These are phyloP conservation scores for Penicillium goetzii DNA, from an alignment of 495 filamentous ascomycete genomes.

Conservation along the genomic window DNA sequence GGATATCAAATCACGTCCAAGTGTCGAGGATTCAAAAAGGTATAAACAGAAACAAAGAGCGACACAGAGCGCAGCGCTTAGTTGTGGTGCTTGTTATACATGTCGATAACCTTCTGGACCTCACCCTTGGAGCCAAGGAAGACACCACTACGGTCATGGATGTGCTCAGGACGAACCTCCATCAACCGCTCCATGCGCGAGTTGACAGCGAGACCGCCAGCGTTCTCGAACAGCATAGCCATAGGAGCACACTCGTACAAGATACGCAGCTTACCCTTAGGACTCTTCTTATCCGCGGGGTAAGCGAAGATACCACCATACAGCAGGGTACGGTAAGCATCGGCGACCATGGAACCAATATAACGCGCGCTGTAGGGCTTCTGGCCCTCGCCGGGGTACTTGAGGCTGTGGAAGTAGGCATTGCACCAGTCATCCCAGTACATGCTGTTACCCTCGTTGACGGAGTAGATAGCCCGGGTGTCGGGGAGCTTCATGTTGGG, in stretches of 20 bases:
- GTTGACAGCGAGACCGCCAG: conserved; percentile 89
- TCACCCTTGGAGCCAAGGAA: conserved; percentile 95
- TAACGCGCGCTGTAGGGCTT: conserved; percentile 96
- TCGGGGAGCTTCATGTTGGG: conserved; percentile 88
- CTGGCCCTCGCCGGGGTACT: conserved; percentile 68
- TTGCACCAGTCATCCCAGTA: conserved; percentile 94
- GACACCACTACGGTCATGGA: conserved; percentile 94
- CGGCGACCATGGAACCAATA: conserved; percentile 97
- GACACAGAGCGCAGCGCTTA: conserved; percentile 21
- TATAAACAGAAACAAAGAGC: background rate
- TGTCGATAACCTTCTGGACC: conserved; percentile 89
- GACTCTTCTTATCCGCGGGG: conserved; percentile 95
- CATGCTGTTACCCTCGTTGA: conserved; percentile 95
- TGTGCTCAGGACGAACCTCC: conserved; percentile 85
- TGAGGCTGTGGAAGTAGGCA: conserved; percentile 85
- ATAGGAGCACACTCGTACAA: conserved; percentile 98
- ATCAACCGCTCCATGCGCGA: conserved; percentile 88
- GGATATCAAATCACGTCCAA: conserved; percentile 14
- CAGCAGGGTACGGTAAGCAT: conserved; percentile 92
- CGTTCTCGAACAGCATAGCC: conserved; percentile 99
- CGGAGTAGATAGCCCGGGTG: conserved; percentile 87
- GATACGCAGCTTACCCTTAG: conserved; percentile 96
- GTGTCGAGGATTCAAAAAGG: conserved; percentile 4
- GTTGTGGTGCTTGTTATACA: conserved; percentile 46
- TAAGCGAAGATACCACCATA: conserved; percentile 98